Base-by-base conservation (phyloP, 176 grass and related monocot genomes). In the Oryza meridionalis region DNA sequence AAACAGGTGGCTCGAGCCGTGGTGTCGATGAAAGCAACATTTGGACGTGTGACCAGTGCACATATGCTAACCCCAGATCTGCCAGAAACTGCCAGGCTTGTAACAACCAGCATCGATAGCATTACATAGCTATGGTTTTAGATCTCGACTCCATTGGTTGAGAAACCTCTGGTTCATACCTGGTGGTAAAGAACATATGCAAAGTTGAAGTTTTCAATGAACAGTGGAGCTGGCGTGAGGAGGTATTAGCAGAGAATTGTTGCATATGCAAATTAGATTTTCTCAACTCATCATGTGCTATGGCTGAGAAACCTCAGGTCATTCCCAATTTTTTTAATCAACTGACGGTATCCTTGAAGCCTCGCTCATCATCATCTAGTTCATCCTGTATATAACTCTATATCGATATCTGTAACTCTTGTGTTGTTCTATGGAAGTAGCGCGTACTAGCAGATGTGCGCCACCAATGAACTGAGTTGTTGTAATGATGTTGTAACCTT, bases 31-130 rank as follows among this genome's bases (percentile, higher is more conserved):
- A 99, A 35, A 71, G 87, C 75, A 90, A 80, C 31, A 81, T 96
- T 35, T 99, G 96, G 93, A 90, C 91, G 0, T 96, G 93, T 32
- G 91, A 99, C 70, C 88, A 93, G 50, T 99, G 97, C 92, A 96
- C 93, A 77, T 96, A 6, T 70, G 82, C 82, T 65, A 99, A 99
- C 53, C 91, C 97, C 58, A 92, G 44, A 77, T 74, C 88, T 12
- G 81, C 62, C 62, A 89, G 68, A 69, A 85, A 80, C 73, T 99
- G 91, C 69, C 89, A 96, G 83, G 91, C 91, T 74, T 99, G 97
- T 80, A 94, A 96, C 11, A 84, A 67, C 45, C 90, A 70, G 70
- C 81, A 84, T 80, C 64, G 89, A 76, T 91, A 91, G 70, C 53
- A 1, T 19, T 84, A 77, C 40, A 70, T 70, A 43, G 65, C 11